Evolutionary conservation across 2,329 filamentous ascomycete species (phyloP).

Genomic region (Fusarium beomiforme): DNA sequence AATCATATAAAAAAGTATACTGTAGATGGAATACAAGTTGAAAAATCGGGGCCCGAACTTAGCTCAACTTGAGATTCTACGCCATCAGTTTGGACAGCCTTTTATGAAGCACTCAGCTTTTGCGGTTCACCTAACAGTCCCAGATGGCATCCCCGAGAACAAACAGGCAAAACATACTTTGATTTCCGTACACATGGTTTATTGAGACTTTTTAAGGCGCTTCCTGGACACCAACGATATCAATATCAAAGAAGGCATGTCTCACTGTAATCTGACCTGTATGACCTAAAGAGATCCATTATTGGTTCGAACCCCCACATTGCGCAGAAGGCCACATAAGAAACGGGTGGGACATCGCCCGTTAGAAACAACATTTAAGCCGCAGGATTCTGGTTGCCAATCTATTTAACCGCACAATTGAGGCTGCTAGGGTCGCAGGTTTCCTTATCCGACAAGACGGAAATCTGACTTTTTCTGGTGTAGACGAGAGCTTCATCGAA

Average conservation of each 20-base stretch:
- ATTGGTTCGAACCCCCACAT: constrained; percentile 40
- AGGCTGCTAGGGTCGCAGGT: not conserved
- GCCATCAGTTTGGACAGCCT: not conserved
- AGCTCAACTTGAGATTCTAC: not conserved
- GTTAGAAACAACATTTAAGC: constrained; percentile 18
- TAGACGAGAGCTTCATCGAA: not conserved
- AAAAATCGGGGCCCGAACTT: not conserved
- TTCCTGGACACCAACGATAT: not conserved
- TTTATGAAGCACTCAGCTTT: not conserved
- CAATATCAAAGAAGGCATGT: not conserved
- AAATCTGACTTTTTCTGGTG: constrained; percentile 1
- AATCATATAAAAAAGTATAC: not conserved
- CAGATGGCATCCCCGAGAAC: not conserved
- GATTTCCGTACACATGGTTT: not conserved
- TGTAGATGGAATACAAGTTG: not conserved
- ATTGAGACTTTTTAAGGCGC: not conserved
- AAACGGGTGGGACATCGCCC: constrained; percentile 29
- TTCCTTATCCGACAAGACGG: not conserved
- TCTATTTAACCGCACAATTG: constrained; percentile 21
- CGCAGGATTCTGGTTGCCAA: not conserved
- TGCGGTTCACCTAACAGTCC: not conserved
- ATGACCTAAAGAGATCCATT: not conserved
- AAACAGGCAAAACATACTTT: not conserved
- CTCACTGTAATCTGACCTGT: constrained; percentile 13
- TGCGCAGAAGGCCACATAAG: constrained; percentile 7